Evolutionary conservation across 2,329 filamentous ascomycete genomes (phyloP), one percentile per base, ranked within the genome.

Genomic region (Microsporum ferrugineum): DNA sequence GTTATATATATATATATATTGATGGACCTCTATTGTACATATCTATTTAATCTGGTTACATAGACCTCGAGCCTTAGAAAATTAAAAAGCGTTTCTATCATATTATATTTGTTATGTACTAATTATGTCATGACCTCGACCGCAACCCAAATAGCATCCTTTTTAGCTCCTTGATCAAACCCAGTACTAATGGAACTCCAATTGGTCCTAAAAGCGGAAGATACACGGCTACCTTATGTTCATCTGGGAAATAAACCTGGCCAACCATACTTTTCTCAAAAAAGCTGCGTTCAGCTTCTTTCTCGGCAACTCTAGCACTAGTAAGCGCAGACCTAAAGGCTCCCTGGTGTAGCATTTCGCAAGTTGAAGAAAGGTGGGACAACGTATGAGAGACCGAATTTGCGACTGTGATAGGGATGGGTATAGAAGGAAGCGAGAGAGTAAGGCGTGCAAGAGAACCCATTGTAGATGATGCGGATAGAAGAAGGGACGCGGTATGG

Each of bases 211-310:
- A 76, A 8, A 99, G 77, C 0, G 94, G 94, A 68, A 99, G 76
- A 72, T 99, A 99, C 0, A 99, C 94, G 0, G 94, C 94, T 29
- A 99, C 84, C 75, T 97, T 99, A 74, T 99, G 94, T 76, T 99
- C 94, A 70, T 99, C 94, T 0, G 94, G 94, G 73, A 99, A 99
- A 74, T 97, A 99, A 1, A 97, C 86, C 76, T 97, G 94, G 0
- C 91, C 94, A 10, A 99, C 94, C 94, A 99, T 99, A 70, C 89
- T 95, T 76, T 95, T 95, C 75, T 99, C 94, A 67, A 99, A 99
- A 75, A 99, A 99, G 0, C 92, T 92, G 63, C 88, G 85, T 72
- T 99, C 94, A 0, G 91, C 92, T 71, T 95, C 90, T 2, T 84
- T 82, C 74, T 96, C 91, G 4, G 94, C 94, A 55, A 90, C 84